Percentiles rank a stretch among this genome's conserved stretches.
phyloP scores from a whole-genome alignment of 163 green algal species.

The Scenedesmus sp. region DNA sequence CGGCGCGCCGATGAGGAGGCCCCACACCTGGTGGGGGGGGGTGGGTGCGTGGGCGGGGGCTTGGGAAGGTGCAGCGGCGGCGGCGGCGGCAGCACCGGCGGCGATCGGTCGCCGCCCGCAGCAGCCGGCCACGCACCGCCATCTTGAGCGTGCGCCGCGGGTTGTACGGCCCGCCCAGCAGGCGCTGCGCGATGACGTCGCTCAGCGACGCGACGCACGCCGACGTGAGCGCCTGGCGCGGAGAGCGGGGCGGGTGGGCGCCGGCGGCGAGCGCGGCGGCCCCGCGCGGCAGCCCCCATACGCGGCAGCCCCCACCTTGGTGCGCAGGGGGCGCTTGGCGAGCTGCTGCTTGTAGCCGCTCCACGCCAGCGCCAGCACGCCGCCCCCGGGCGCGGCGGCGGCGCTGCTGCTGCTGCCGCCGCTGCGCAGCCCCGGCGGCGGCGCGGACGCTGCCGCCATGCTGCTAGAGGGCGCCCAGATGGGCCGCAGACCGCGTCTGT shows the following conservation, averaged over 20 bases:
- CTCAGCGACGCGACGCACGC: constrained; percentile 31
- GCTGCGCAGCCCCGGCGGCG: neutral
- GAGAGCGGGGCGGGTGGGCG: too few species aligned
- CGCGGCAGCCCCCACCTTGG: constrained; percentile 14
- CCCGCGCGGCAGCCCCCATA: too few species aligned
- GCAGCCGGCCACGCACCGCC: constrained; percentile 24
- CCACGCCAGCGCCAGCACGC: constrained; percentile 38
- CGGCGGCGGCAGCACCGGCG: too few species aligned
- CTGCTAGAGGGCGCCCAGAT: neutral
- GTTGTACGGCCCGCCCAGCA: constrained; percentile 39
- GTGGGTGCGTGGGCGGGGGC: too few species aligned
- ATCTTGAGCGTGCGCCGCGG: constrained; percentile 37
- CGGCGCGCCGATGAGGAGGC: constrained; percentile 68
- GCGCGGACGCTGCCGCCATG: too few species aligned
- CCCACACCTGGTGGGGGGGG: constrained; percentile 59
- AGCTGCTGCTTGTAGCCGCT: constrained; percentile 27
- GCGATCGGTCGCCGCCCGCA: too few species aligned
- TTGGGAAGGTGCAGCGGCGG: too few species aligned
- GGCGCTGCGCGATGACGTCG: constrained; percentile 40
- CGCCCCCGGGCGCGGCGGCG: too few species aligned
- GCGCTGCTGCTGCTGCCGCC: constrained; percentile 12
- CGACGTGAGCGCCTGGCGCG: constrained; percentile 40
- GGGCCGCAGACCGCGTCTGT: too few species aligned
- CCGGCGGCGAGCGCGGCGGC: too few species aligned
- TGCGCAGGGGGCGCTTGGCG: constrained; percentile 12